Percentiles rank a stretch among this genome's conserved stretches.
Conservation (phyloP, 345 rosid genomes). For the Citrus hindsii region DNA sequence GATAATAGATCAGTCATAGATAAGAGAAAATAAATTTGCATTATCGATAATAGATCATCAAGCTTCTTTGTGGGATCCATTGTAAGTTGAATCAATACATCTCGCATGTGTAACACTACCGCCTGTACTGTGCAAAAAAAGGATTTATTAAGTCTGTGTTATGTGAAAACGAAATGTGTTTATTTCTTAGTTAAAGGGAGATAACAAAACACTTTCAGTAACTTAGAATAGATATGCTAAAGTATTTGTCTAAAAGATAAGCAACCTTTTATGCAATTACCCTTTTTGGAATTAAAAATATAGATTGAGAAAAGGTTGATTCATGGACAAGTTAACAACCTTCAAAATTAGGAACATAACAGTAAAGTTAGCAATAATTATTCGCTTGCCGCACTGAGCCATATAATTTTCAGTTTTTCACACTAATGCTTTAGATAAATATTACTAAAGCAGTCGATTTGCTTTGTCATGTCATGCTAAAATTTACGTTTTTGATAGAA, state of each 20-base stretch:
- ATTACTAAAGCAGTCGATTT: too few relatives aligned
- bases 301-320: background rate
- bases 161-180: background rate
- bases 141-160: background rate
- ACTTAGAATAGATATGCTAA: background rate
- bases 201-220: background rate
- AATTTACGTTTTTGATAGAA: too few relatives aligned
- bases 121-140: background rate
- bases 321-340: background rate
- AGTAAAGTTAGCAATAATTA: background rate
- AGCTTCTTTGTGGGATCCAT: background rate
- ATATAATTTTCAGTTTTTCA: background rate
- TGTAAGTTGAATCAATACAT: background rate
- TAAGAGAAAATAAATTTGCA: background rate
- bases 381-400: background rate
- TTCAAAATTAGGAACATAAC: background rate
- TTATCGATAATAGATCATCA: background rate
- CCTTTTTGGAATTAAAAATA: background rate
- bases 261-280: background rate
- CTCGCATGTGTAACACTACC: background rate
- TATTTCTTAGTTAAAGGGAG: background rate
- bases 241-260: background rate
- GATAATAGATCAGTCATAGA: background rate
- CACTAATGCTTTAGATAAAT: too few relatives aligned
- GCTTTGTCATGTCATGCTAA: too few relatives aligned